These are phyloP conservation scores for Chrysoporthe puriensis DNA, from an alignment of 2,329 filamentous ascomycete species.

Conservation along the genomic window DNA sequence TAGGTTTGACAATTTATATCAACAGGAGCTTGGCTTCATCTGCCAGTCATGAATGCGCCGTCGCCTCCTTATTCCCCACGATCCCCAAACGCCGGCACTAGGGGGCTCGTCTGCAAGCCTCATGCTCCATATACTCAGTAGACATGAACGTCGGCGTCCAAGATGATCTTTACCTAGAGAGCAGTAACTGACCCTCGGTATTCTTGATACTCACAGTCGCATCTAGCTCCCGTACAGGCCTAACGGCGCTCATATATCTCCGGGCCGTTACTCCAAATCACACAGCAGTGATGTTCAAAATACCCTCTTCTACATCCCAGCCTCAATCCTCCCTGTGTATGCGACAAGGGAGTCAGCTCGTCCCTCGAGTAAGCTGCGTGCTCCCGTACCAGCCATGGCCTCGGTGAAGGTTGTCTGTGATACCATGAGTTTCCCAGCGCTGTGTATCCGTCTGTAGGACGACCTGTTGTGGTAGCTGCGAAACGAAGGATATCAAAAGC, in stretches of 20 bases:
- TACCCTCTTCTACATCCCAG: neutral
- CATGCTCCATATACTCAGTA: neutral
- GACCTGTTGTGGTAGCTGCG: neutral
- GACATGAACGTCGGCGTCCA: neutral
- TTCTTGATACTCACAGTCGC: neutral
- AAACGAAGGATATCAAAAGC: neutral
- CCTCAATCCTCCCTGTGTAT: neutral
- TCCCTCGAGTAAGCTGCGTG: neutral
- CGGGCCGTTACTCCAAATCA: neutral
- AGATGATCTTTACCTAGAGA: neutral
- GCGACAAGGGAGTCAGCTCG: neutral
- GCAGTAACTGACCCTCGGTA: neutral
- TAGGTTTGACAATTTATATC: neutral
- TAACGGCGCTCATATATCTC: neutral
- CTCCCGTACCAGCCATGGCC: neutral
- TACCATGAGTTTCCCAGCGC: neutral
- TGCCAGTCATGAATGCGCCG: neutral
- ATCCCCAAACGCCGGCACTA: neutral
- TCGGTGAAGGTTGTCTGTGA: neutral
- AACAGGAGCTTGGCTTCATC: neutral
- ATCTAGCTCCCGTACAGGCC: neutral
- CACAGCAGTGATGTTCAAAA: neutral
- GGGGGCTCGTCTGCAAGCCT: neutral
- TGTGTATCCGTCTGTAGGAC: neutral
- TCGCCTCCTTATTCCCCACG: neutral